These are phyloP conservation scores for Naganishia kalamii DNA, from an alignment of 768 basidiomycete species.

Conservation along the genomic window DNA sequence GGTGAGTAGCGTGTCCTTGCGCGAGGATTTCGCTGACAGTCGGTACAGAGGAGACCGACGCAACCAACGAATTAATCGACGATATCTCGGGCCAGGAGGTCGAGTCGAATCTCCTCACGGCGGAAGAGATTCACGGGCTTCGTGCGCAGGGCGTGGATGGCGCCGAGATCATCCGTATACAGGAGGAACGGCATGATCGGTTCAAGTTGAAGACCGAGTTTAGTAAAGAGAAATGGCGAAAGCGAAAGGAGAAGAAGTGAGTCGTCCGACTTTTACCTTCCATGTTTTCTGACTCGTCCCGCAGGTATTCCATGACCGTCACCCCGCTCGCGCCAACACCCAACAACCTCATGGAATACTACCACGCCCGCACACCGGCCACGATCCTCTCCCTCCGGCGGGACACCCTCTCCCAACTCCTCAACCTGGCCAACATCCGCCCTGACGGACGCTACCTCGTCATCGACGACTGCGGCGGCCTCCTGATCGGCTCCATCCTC, in stretches of 20 bases:
- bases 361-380: conserved; percentile 72
- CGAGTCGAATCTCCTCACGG: conserved; percentile 56
- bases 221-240: conserved; percentile 96
- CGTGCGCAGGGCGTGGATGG: conserved; percentile 76
- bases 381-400: conserved; percentile 71
- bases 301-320: conserved; percentile 78
- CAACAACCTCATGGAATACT: conserved; percentile 80
- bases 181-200: conserved; percentile 86
- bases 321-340: conserved; percentile 80
- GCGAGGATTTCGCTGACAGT: background rate
- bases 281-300: background rate
- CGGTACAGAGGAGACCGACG: conserved; percentile 79
- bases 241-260: conserved; percentile 93
- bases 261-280: conserved; percentile 33
- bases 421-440: conserved; percentile 72
- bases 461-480: conserved; percentile 85
- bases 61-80: conserved; percentile 92
- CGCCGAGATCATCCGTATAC: conserved; percentile 89
- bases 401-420: conserved; percentile 81
- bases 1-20: conserved; percentile 53
- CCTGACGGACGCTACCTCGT: conserved; percentile 82
- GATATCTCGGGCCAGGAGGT: conserved; percentile 48
- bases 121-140: conserved; percentile 73
- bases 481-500: conserved; percentile 75
- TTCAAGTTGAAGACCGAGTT: conserved; percentile 94